These are phyloP conservation scores for Asterella californica DNA, from an alignment of 225 moss, liverwort and hornwort genomes.

Conservation along the genomic window DNA sequence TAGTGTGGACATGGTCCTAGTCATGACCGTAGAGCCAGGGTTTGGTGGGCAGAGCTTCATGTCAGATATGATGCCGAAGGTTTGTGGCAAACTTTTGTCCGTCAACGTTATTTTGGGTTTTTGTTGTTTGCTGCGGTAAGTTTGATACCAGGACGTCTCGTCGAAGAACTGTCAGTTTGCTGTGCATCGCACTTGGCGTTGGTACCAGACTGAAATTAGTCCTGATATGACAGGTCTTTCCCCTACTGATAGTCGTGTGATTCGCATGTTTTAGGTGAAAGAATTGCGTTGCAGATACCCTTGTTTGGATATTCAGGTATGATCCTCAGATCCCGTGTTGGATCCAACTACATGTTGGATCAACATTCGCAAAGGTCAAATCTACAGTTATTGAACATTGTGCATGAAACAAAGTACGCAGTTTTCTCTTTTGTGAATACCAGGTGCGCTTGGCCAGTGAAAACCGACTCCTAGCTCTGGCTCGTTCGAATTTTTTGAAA, in stretches of 20 bases:
- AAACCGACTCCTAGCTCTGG: background rate
- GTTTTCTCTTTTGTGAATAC: background rate
- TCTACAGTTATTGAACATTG: background rate
- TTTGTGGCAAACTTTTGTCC: constrained; percentile 10
- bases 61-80: constrained; percentile 93
- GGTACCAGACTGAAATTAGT: background rate
- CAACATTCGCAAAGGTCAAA: too few relatives aligned
- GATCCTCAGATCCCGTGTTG: background rate
- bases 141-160: too few relatives aligned
- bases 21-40: constrained; percentile 98
- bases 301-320: constrained; percentile 84
- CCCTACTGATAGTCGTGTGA: background rate
- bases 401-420: too few relatives aligned
- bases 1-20: constrained; percentile 86
- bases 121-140: background rate
- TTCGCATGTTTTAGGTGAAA: constrained; percentile 55
- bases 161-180: background rate
- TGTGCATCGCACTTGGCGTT: background rate
- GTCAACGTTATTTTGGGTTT: background rate
- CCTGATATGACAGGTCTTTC: background rate
- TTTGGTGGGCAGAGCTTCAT: constrained; percentile 97
- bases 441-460: background rate
- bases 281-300: constrained; percentile 73
- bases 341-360: too few relatives aligned
- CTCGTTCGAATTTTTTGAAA: background rate